Conservation (phyloP, 2,329 filamentous ascomycete genomes). For the Aspergillus sojae region DNA sequence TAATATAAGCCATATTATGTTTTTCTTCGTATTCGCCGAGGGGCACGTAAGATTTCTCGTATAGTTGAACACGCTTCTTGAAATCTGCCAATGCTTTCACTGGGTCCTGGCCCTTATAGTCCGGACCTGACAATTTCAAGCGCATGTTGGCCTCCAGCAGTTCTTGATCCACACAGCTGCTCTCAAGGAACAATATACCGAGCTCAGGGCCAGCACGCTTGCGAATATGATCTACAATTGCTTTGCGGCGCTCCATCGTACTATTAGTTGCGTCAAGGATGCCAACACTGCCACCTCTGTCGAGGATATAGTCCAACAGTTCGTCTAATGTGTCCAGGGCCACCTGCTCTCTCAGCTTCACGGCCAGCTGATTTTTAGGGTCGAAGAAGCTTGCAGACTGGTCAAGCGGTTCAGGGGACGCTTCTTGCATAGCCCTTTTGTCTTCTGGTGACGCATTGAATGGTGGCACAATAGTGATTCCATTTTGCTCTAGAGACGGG, state of each 20-base stretch:
- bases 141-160: slow-evolving; percentile 96
- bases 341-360: slow-evolving; percentile 84
- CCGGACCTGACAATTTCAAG: slow-evolving; percentile 89
- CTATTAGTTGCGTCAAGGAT: slow-evolving; percentile 98
- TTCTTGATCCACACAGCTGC: slow-evolving; percentile 81
- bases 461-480: slow-evolving; percentile 30
- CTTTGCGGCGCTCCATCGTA: slow-evolving; percentile 80
- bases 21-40: slow-evolving; percentile 89
- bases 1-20: slow-evolving; percentile 90
- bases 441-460: slow-evolving; percentile 26
- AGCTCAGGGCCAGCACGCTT: slow-evolving; percentile 79
- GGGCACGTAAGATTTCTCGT: slow-evolving; percentile 91
- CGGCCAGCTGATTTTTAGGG: slow-evolving; percentile 78
- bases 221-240: slow-evolving; percentile 81
- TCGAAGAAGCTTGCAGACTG: slow-evolving; percentile 95
- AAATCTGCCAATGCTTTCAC: slow-evolving; percentile 83
- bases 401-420: slow-evolving; percentile 64
- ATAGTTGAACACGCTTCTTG: slow-evolving; percentile 86
- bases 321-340: slow-evolving; percentile 92
- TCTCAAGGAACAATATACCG: slow-evolving; percentile 93
- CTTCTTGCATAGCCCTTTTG: slow-evolving; percentile 27
- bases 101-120: slow-evolving; percentile 94
- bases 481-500: slow-evolving; percentile 18
- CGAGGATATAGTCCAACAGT: slow-evolving; percentile 83
- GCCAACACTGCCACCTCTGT: slow-evolving; percentile 81